Evolutionary conservation across 768 basidiomycete species (phyloP).

Genomic region (Leucocoprinus sp.): DNA sequence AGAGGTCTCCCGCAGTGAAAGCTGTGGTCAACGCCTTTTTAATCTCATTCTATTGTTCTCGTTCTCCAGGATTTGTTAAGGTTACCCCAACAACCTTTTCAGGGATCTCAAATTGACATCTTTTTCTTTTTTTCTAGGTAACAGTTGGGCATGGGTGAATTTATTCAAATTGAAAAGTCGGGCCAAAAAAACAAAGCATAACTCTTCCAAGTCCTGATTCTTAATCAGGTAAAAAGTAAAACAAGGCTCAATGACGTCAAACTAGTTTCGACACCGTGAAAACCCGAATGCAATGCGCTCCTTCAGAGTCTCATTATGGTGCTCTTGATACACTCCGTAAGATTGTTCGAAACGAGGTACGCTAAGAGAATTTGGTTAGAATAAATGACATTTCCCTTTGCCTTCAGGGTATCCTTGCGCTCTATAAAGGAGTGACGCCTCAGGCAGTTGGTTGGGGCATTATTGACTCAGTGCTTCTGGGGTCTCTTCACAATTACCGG

Average conservation of each 20-base stretch:
- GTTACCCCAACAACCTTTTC: constrained; percentile 18
- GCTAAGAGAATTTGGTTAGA: constrained; percentile 6
- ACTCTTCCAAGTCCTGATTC: too few species aligned
- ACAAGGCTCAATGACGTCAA: constrained; percentile 7
- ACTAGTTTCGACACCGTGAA: constrained; percentile 66
- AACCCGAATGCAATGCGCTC: constrained; percentile 62
- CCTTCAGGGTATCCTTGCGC: constrained; percentile 45
- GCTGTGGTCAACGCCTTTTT: background rate
- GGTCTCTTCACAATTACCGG: constrained; percentile 67
- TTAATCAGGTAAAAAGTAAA: constrained; percentile 6
- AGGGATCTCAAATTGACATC: constrained; percentile 1
- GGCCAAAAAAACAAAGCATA: too few species aligned
- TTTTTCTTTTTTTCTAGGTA: constrained; percentile 32
- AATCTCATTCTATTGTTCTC: background rate
- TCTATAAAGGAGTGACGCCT: constrained; percentile 71
- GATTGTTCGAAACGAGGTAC: constrained; percentile 54
- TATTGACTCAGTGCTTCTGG: constrained; percentile 62
- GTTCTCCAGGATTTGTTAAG: constrained; percentile 43
- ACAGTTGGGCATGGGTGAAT: constrained; percentile 63
- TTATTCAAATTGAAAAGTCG: too few species aligned
- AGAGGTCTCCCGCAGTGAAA: constrained; percentile 1
- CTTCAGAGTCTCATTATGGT: constrained; percentile 52
- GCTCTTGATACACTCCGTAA: constrained; percentile 52
- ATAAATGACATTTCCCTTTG: background rate
- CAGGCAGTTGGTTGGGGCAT: constrained; percentile 69